Percentiles rank a stretch among this genome's conserved stretches.
phyloP scores from a whole-genome alignment of 331 rosid species.

The Acacia pycnantha region DNA sequence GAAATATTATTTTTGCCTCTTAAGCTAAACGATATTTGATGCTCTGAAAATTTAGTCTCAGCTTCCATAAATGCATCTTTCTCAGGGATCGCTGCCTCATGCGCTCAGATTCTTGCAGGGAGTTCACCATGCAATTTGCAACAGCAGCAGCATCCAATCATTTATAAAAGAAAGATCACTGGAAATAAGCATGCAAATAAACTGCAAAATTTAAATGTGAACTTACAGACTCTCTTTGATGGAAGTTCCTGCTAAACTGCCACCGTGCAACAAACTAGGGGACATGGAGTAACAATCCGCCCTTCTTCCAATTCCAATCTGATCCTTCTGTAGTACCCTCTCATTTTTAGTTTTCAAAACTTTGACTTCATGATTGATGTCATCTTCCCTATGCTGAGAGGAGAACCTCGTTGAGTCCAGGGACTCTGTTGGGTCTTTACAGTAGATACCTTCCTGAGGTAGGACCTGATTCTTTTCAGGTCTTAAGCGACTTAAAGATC shows the following conservation, averaged over 20 bases:
- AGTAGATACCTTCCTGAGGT: conserved; percentile 80
- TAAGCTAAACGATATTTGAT: conserved; percentile 4
- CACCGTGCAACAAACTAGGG: conserved; percentile 54
- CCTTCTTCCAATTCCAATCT: conserved; percentile 52
- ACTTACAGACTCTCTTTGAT: conserved; percentile 69
- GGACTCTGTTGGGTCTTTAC: conserved; percentile 58
- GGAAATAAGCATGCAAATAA: background rate
- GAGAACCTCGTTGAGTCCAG: conserved; percentile 57
- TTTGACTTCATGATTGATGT: conserved; percentile 52
- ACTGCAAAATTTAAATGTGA: conserved; percentile 30
- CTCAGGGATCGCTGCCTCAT: conserved; percentile 5
- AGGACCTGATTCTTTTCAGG: conserved; percentile 97
- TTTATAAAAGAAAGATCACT: background rate
- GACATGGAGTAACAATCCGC: conserved; percentile 63
- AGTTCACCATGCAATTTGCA: conserved; percentile 18
- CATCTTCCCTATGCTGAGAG: conserved; percentile 82
- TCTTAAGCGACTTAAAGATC: conserved; percentile 76
- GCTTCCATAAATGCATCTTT: conserved; percentile 19
- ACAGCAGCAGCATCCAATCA: conserved; percentile 7
- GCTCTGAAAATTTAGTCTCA: conserved; percentile 16
- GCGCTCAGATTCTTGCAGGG: conserved; percentile 20
- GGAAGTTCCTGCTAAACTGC: conserved; percentile 42
- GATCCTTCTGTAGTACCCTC: conserved; percentile 65
- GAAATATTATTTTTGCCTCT: background rate
- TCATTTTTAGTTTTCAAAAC: conserved; percentile 55